phyloP scores from a whole-genome alignment of 78 protist genomes.

The Dictyostelium brefeldianum region DNA sequence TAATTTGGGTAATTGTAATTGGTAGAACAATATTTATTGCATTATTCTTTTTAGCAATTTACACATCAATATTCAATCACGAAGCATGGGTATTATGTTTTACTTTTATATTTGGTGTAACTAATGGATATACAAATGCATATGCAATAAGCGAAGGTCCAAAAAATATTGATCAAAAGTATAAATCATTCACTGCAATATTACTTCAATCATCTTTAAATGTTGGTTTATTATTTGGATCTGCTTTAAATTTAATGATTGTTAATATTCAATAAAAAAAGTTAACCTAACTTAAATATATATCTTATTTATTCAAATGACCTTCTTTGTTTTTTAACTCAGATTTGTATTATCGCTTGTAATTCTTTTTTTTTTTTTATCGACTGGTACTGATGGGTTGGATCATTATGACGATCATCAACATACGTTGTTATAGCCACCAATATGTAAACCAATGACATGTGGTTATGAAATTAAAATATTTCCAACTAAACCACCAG shows the following conservation, averaged over 20 bases:
- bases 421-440: no score
- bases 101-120: conserved; percentile 1
- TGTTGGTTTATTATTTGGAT: neutral
- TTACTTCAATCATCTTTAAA: neutral
- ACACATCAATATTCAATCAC: neutral
- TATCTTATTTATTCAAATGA: no score
- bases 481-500: no score
- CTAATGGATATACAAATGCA: conserved; percentile 26
- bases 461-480: no score
- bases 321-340: no score
- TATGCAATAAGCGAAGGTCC: conserved; percentile 62
- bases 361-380: no score
- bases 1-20: conserved; percentile 30
- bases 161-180: conserved; percentile 23
- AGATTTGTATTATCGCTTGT: no score
- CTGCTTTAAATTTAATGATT: neutral
- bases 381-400: no score
- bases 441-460: no score
- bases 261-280: no score
- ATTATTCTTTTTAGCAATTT: conserved; percentile 36
- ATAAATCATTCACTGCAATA: conserved; percentile 5
- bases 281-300: no score
- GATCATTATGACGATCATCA: no score
- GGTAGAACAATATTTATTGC: conserved; percentile 24
- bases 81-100: conserved; percentile 26